phyloP scores from a whole-genome alignment of 495 filamentous ascomycete species.

The Penicillium cataractarum region DNA sequence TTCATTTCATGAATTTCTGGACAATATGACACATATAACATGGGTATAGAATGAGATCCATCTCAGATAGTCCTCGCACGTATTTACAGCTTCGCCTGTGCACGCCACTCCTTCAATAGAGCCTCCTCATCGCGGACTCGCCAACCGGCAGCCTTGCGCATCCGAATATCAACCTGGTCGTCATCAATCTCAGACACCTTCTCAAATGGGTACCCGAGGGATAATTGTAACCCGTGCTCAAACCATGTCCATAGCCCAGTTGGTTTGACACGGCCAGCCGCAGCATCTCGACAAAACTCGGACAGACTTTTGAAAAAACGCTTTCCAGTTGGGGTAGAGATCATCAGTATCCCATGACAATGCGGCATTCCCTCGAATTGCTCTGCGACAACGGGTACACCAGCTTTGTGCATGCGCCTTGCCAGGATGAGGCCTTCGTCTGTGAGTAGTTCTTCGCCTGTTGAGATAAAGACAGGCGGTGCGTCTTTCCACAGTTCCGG shows the following conservation, averaged over 20 bases:
- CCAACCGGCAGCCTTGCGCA: constrained; percentile 52
- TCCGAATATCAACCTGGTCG: constrained; percentile 54
- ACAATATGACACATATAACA: neutral
- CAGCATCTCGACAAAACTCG: constrained; percentile 54
- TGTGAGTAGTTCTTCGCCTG: constrained; percentile 78
- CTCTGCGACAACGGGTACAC: constrained; percentile 68
- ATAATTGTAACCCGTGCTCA: constrained; percentile 57
- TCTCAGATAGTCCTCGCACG: neutral
- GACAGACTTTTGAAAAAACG: constrained; percentile 60
- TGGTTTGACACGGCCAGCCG: constrained; percentile 33
- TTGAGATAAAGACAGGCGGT: constrained; percentile 71
- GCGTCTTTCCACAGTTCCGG: constrained; percentile 64
- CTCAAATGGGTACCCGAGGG: constrained; percentile 54
- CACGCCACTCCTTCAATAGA: constrained; percentile 41
- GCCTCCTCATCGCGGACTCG: constrained; percentile 49
- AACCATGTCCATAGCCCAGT: constrained; percentile 47
- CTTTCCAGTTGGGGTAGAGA: constrained; percentile 46
- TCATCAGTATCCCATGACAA: constrained; percentile 71
- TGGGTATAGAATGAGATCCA: neutral
- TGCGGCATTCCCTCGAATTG: constrained; percentile 91
- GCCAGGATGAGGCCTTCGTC: constrained; percentile 73
- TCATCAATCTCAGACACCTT: constrained; percentile 52
- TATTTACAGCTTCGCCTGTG: constrained; percentile 51
- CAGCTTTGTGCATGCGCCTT: constrained; percentile 58
- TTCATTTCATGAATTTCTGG: neutral